These are phyloP conservation scores for Panaeolus papilionaceus DNA, from an alignment of 768 basidiomycete species.

Conservation along the genomic window DNA sequence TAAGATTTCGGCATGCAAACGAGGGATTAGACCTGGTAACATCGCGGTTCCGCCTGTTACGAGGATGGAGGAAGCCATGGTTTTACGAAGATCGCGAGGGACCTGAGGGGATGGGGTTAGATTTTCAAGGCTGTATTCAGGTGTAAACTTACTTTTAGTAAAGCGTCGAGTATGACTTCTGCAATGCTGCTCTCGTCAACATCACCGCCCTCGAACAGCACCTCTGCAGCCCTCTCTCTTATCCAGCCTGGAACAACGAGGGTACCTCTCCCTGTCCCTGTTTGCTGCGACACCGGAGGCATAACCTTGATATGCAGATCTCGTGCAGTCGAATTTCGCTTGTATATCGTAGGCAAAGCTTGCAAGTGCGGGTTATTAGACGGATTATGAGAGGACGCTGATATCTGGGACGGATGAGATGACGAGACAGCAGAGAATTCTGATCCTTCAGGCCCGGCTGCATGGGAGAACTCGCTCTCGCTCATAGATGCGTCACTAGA, in stretches of 20 bases:
- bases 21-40: conserved; percentile 91
- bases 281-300: conserved; percentile 70
- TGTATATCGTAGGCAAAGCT: conserved; percentile 73
- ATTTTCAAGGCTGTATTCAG: neutral
- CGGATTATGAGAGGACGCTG: conserved; percentile 31
- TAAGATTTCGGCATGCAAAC: conserved; percentile 81
- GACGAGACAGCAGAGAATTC: conserved; percentile 64
- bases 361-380: conserved; percentile 62
- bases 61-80: conserved; percentile 83
- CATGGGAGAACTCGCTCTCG: conserved; percentile 70
- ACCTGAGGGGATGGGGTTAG: conserved; percentile 52
- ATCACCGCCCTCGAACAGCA: conserved; percentile 89
- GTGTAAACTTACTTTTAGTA: conserved; percentile 68
- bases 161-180: conserved; percentile 77
- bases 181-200: conserved; percentile 87
- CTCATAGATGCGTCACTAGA: conserved; percentile 60
- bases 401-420: conserved; percentile 42
- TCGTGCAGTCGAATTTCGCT: conserved; percentile 77
- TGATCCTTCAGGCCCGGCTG: conserved; percentile 47
- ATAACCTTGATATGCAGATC: conserved; percentile 72
- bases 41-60: conserved; percentile 89
- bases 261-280: conserved; percentile 77
- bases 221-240: conserved; percentile 88
- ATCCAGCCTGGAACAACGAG: conserved; percentile 95
- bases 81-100: conserved; percentile 88